These are phyloP conservation scores for Fusarium redolens DNA, from an alignment of 2,329 filamentous ascomycete species.

Conservation along the genomic window DNA sequence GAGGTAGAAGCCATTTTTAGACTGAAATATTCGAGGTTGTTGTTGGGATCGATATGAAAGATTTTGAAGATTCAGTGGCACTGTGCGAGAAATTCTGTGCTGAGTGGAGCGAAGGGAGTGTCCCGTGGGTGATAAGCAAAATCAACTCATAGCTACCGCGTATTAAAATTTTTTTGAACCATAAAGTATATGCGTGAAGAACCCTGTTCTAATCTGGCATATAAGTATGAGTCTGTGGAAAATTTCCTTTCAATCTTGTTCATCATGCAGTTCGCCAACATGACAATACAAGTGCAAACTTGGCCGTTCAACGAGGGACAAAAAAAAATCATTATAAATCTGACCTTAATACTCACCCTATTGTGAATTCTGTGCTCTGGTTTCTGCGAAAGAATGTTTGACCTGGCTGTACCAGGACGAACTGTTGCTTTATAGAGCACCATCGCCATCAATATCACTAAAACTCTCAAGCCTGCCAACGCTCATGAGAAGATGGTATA, in stretches of 20 bases:
- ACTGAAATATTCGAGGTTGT: not conserved
- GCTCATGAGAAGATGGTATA: not conserved
- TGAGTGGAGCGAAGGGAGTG: slow-evolving; percentile 13
- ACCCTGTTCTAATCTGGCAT: not conserved
- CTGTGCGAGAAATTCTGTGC: slow-evolving; percentile 29
- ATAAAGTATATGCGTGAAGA: not conserved
- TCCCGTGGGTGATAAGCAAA: not conserved
- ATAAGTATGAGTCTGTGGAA: not conserved
- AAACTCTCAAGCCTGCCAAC: not conserved
- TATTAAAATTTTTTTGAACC: not conserved
- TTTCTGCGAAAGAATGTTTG: not conserved
- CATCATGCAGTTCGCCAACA: not conserved
- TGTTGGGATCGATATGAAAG: slow-evolving; percentile 18
- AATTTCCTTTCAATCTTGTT: not conserved
- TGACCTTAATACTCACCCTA: not conserved
- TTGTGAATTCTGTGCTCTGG: not conserved
- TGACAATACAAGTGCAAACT: not conserved
- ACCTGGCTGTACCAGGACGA: not conserved
- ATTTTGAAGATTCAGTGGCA: slow-evolving; percentile 33
- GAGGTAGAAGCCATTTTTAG: slow-evolving; percentile 50
- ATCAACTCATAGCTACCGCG: not conserved
- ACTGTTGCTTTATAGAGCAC: not conserved
- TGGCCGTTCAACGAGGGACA: not conserved
- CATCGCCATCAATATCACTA: not conserved
- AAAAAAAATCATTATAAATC: not conserved